Evolutionary conservation across 1,284 basidiomycete genomes (phyloP).

Genomic region (Heterobasidion annosum): DNA sequence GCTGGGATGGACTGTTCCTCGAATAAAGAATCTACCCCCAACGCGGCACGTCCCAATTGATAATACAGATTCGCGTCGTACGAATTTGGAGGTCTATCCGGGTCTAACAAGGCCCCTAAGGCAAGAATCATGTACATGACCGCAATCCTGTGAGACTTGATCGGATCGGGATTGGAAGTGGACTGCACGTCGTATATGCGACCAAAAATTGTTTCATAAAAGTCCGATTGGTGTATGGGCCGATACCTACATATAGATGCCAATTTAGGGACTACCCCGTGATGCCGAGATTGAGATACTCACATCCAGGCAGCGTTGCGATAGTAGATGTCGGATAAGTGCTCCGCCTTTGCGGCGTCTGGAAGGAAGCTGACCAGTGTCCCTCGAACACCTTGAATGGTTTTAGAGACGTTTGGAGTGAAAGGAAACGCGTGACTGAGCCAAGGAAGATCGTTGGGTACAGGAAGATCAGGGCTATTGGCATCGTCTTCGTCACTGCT

Average conservation of each 20-base stretch:
- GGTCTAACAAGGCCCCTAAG: slow-evolving; percentile 27
- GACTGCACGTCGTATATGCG: slow-evolving; percentile 40
- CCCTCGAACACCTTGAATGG: slow-evolving; percentile 30
- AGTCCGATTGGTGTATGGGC: slow-evolving; percentile 48
- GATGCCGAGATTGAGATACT: slow-evolving; percentile 16
- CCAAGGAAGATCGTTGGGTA: slow-evolving; percentile 48
- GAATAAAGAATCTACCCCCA: slow-evolving; percentile 51
- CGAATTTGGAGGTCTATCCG: slow-evolving; percentile 38
- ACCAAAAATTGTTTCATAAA: slow-evolving; percentile 38
- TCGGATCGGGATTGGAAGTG: slow-evolving; percentile 28
- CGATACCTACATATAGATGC: slow-evolving; percentile 39
- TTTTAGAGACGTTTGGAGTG: slow-evolving; percentile 30
- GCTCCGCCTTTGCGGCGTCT: slow-evolving; percentile 28
- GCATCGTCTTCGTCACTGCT: slow-evolving; percentile 41
- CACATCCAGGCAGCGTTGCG: slow-evolving; percentile 63
- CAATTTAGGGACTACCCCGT: not conserved
- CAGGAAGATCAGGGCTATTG: slow-evolving; percentile 21
- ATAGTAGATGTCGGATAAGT: slow-evolving; percentile 44
- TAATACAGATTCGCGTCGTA: slow-evolving; percentile 46
- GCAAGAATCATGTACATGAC: slow-evolving; percentile 26
- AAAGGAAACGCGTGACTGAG: slow-evolving; percentile 53
- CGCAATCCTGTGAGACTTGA: slow-evolving; percentile 34
- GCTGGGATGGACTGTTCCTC: slow-evolving; percentile 53
- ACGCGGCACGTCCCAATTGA: slow-evolving; percentile 48
- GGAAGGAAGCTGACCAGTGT: slow-evolving; percentile 40